Percentiles rank a stretch among this genome's conserved stretches.
Evolutionary conservation across 345 rosid species (phyloP).

Genomic region (Pseudoturritis turrita): DNA sequence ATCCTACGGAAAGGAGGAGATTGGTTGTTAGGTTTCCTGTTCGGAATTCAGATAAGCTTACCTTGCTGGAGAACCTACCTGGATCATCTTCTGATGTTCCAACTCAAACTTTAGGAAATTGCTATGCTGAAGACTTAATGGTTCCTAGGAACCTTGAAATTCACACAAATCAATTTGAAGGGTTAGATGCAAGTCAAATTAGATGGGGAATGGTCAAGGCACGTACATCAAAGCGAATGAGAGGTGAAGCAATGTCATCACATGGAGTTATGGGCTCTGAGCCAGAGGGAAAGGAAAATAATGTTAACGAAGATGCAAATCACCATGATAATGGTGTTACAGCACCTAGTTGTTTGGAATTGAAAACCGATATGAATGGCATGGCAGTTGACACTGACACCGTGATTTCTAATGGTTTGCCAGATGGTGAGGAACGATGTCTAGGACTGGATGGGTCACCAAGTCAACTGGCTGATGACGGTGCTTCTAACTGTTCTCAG

Average conservation of each 20-base stretch:
- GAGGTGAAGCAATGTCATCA: constrained; percentile 43
- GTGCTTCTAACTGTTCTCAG: constrained; percentile 21
- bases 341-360: constrained; percentile 26
- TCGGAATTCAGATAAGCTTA: constrained; percentile 47
- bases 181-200: constrained; percentile 49
- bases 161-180: constrained; percentile 36
- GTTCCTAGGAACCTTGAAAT: constrained; percentile 34
- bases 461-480: constrained; percentile 27
- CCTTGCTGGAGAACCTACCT: constrained; percentile 32
- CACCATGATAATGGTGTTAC: constrained; percentile 29
- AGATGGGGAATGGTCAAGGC: constrained; percentile 88
- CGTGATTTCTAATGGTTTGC: constrained; percentile 32
- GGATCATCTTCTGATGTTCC: constrained; percentile 48
- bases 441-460: constrained; percentile 36
- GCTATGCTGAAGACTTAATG: constrained; percentile 23
- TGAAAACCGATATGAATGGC: constrained; percentile 7
- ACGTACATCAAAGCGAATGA: constrained; percentile 68
- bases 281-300: constrained; percentile 30
- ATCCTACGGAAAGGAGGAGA: constrained; percentile 55
- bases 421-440: constrained; percentile 31
- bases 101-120: constrained; percentile 30
- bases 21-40: constrained; percentile 75
- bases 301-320: constrained; percentile 30
- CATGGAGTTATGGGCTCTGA: constrained; percentile 35
- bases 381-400: constrained; percentile 19